These are phyloP conservation scores for Arachnomyces sp. DNA, from an alignment of 2,329 filamentous ascomycete species.

Conservation along the genomic window DNA sequence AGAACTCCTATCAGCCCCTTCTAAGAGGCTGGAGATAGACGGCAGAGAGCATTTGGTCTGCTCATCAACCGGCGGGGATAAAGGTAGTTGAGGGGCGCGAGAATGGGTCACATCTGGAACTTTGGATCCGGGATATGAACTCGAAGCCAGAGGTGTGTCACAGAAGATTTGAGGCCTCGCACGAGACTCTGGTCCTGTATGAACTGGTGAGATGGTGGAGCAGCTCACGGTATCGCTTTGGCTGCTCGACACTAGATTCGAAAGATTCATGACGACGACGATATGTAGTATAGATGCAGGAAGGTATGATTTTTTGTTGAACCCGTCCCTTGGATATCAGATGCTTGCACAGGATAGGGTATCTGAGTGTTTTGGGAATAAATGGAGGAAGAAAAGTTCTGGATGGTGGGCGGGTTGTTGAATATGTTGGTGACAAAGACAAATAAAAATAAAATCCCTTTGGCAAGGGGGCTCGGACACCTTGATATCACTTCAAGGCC, in stretches of 20 bases:
- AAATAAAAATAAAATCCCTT: too few species aligned
- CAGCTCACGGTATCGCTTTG: slow-evolving; percentile 15
- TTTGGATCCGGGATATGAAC: slow-evolving; percentile 3
- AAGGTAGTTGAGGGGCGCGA: slow-evolving; percentile 17
- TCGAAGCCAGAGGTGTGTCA: not conserved
- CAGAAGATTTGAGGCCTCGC: not conserved
- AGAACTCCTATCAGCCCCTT: slow-evolving; percentile 66
- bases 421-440: too few species aligned
- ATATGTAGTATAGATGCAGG: too few species aligned
- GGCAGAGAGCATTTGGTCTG: slow-evolving; percentile 73
- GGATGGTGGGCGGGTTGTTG: too few species aligned
- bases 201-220: slow-evolving; percentile 19
- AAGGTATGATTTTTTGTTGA: too few species aligned
- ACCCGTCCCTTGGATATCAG: too few species aligned
- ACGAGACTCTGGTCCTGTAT: slow-evolving; percentile 24
- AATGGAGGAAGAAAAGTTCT: too few species aligned
- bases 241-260: slow-evolving; percentile 8
- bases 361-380: too few species aligned
- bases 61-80: slow-evolving; percentile 44
- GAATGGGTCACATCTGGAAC: slow-evolving; percentile 6
- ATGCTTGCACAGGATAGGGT: too few species aligned
- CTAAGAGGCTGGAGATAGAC: slow-evolving; percentile 85
- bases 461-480: too few species aligned
- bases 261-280: slow-evolving; percentile 7
- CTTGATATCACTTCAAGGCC: too few species aligned